These are phyloP conservation scores for Saturnispora sekii DNA, from an alignment of 805 yeast species.

Conservation along the genomic window DNA sequence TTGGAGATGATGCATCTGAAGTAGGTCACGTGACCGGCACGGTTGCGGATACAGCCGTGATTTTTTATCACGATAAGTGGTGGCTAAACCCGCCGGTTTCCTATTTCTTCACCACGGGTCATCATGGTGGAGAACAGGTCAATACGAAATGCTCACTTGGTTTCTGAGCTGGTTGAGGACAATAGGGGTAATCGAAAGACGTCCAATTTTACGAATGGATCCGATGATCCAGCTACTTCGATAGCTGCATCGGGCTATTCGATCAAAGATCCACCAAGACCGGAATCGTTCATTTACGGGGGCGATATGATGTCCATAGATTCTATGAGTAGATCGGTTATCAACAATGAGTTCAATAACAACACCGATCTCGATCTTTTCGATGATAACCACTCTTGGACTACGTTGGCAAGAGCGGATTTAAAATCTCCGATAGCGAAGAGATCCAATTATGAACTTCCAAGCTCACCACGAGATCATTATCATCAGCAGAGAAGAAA, in stretches of 20 bases:
- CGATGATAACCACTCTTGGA: too few species aligned
- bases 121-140: background rate
- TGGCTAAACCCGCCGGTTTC: too few species aligned
- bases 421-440: background rate
- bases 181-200: too few species aligned
- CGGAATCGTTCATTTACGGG: constrained; percentile 24
- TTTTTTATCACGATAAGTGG: too few species aligned
- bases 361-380: too few species aligned
- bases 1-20: constrained; percentile 22
- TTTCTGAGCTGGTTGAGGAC: too few species aligned
- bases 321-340: background rate
- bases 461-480: background rate
- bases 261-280: constrained; percentile 7
- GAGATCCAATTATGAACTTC: background rate
- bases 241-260: too few species aligned
- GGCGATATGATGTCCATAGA: constrained; percentile 13
- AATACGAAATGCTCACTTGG: too few species aligned
- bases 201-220: too few species aligned
- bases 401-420: too few species aligned
- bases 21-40: background rate
- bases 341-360: too few species aligned
- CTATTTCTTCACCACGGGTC: background rate
- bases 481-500: background rate
- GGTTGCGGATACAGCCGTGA: too few species aligned
- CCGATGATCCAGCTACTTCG: background rate